Conservation (phyloP, 805 yeast species). For the Starmerella bacillaris region DNA sequence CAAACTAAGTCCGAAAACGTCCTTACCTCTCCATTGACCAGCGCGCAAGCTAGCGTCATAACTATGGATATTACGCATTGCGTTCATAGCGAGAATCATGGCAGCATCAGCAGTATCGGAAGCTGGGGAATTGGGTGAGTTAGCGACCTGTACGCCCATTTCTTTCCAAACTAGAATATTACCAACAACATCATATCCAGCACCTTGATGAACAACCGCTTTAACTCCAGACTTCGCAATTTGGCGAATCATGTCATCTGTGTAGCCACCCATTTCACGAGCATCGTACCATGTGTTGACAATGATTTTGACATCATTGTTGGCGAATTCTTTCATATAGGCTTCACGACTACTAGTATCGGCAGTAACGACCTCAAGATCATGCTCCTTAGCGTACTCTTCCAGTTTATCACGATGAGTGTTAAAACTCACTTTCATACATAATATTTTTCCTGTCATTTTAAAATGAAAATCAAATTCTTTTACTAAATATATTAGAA, state of each 20-base stretch:
- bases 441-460: slow-evolving; percentile 5
- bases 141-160: slow-evolving; percentile 29
- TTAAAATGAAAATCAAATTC: too few relatives aligned
- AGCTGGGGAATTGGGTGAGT: slow-evolving; percentile 37
- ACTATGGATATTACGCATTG: slow-evolving; percentile 30
- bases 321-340: slow-evolving; percentile 7
- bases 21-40: slow-evolving; percentile 32
- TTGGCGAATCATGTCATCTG: slow-evolving; percentile 12
- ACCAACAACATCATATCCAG: slow-evolving; percentile 39
- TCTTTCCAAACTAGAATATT: slow-evolving; percentile 29
- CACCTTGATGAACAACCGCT: slow-evolving; percentile 34
- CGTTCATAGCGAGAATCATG: slow-evolving; percentile 31
- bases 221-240: slow-evolving; percentile 13
- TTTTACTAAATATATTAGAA: too few relatives aligned
- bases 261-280: slow-evolving; percentile 13
- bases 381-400: slow-evolving; percentile 5
- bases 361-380: slow-evolving; percentile 7
- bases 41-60: slow-evolving; percentile 28
- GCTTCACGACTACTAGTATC: slow-evolving; percentile 12
- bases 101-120: slow-evolving; percentile 41
- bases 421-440: slow-evolving; percentile 5
- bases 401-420: slow-evolving; percentile 2
- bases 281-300: slow-evolving; percentile 15
- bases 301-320: slow-evolving; percentile 12
- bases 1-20: slow-evolving; percentile 32